These are phyloP conservation scores for Apium graveolens DNA, from an alignment of 129 eudicot species.

Conservation along the genomic window DNA sequence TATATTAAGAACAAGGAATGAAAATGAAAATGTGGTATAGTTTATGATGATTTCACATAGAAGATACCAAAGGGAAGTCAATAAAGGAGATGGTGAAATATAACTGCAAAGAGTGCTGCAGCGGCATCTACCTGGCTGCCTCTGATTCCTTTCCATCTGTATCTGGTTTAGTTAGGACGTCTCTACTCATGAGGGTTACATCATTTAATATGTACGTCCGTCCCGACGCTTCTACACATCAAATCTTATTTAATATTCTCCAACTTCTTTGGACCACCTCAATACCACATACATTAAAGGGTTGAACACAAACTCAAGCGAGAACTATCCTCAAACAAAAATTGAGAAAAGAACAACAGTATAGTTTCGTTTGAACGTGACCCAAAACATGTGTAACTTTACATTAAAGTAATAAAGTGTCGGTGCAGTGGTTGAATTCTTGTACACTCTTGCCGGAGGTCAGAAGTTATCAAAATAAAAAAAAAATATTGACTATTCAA, in stretches of 20 bases:
- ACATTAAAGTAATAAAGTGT: not conserved
- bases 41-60: not conserved
- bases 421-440: too few species aligned
- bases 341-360: too few species aligned
- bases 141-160: not conserved
- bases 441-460: too few species aligned
- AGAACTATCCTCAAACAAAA: not conserved
- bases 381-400: too few species aligned
- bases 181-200: not conserved
- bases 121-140: not conserved
- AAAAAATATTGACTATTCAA: not conserved
- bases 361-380: not conserved
- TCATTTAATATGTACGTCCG: not conserved
- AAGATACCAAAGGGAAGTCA: not conserved
- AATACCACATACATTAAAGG: too few species aligned
- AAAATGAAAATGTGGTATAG: not conserved
- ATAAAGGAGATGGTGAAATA: not conserved
- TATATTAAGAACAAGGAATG: not conserved
- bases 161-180: not conserved
- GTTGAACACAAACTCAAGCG: not conserved
- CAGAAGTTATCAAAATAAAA: too few species aligned
- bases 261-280: constrained; percentile 8
- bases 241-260: constrained; percentile 2
- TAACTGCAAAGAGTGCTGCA: not conserved
- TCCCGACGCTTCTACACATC: not conserved